phyloP scores from a whole-genome alignment of 2,329 filamentous ascomycete species.

The Alternaria burnsii region DNA sequence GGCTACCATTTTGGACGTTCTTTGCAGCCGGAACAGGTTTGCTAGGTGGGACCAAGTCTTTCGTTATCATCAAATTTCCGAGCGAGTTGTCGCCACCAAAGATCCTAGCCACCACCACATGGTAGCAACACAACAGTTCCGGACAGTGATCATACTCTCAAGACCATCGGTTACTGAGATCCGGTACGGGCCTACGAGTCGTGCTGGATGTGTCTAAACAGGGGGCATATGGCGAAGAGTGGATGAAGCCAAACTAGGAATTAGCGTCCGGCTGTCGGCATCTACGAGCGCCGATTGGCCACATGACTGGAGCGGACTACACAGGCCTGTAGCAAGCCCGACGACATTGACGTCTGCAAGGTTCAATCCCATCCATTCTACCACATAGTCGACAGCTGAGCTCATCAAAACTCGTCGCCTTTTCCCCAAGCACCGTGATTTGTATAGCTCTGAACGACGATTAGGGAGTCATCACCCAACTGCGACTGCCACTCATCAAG shows the following conservation, averaged over 20 bases:
- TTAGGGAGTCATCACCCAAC: too few relatives aligned
- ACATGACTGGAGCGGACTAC: neutral
- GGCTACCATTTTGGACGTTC: neutral
- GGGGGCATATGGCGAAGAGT: neutral
- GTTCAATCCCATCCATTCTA: too few relatives aligned
- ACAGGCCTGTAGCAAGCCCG: too few relatives aligned
- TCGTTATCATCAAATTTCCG: neutral
- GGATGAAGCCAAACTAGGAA: neutral
- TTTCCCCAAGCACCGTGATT: too few relatives aligned
- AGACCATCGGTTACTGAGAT: too few relatives aligned
- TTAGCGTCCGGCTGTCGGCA: neutral
- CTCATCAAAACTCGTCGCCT: too few relatives aligned
- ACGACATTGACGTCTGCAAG: too few relatives aligned
- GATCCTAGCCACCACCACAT: neutral
- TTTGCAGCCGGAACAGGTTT: neutral
- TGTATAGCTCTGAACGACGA: too few relatives aligned
- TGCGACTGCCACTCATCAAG: too few relatives aligned
- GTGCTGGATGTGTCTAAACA: neutral
- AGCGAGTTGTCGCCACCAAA: neutral
- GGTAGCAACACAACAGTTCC: neutral
- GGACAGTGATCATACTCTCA: too few relatives aligned
- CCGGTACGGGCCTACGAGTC: too few relatives aligned
- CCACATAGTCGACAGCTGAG: too few relatives aligned
- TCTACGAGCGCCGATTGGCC: neutral
- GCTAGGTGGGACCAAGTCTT: neutral